Evolutionary conservation across 2,329 filamentous ascomycete species (phyloP), one percentile per base, ranked within the genome.

Genomic region (Corniculantispora saksenae): DNA sequence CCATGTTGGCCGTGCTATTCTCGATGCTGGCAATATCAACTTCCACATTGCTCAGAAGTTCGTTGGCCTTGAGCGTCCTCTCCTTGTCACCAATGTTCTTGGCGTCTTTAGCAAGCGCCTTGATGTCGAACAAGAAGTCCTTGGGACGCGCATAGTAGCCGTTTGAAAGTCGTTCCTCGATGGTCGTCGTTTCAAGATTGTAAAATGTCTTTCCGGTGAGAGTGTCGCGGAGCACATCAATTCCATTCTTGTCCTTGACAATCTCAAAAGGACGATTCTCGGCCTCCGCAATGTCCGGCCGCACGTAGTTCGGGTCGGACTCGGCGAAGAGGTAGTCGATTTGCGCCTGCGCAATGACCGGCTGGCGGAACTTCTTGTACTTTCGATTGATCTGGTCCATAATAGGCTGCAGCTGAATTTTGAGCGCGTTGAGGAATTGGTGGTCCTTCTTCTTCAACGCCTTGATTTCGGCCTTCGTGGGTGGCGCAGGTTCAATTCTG

Each of bases 371-470:
- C 70, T 93, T 93, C 74, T 90, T 92, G 79, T 97, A 97, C 74
- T 91, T 93, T 67, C 85, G 84, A 76, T 97, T 95, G 74, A 99
- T 92, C 78, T 97, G 93, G 70, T 99, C 94, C 93, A 99, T 97
- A 70, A 98, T 92, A 2, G 92, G 93, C 76, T 97, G 94, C 63
- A 99, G 88, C 61, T 90, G 83, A 47, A 97, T 89, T 80, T 98
- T 99, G 69, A 99, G 82, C 66, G 90, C 82, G 75, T 98, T 97
- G 62, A 98, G 83, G 13, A 90, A 87, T 68, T 94, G 89, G 57
- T 92, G 89, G 73, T 99, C 96, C 67, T 87, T 87, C 77, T 93
- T 91, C 77, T 91, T 91, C 75, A 94, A 88, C 2, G 86, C 87
- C 74, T 93, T 93, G 66, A 91, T 84, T 72, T 97, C 92, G 63